phyloP scores from a whole-genome alignment of 1,284 basidiomycete species.

The Apiotrichum mycotoxinovorans region DNA sequence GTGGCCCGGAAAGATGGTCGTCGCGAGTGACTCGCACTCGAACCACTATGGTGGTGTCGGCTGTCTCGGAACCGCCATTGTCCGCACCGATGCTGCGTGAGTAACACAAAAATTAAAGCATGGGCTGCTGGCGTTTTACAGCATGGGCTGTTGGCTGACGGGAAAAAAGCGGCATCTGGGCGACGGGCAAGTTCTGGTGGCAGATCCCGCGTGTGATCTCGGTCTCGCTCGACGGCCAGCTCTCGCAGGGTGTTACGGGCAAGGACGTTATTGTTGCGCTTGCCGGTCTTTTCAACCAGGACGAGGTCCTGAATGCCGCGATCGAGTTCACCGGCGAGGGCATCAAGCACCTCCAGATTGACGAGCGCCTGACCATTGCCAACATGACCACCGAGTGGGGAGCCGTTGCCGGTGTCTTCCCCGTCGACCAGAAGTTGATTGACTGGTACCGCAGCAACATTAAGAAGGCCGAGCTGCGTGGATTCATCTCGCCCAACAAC shows the following conservation, averaged over 20 bases:
- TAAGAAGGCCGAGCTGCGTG: conserved; percentile 71
- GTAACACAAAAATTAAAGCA: conserved; percentile 10
- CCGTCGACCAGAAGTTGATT: conserved; percentile 77
- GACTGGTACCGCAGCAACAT: conserved; percentile 84
- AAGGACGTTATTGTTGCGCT: conserved; percentile 98
- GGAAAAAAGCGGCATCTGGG: conserved; percentile 82
- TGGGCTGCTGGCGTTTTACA: too few species aligned
- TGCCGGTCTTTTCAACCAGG: conserved; percentile 93
- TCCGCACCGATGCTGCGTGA: conserved; percentile 61
- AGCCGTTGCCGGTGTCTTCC: conserved; percentile 91
- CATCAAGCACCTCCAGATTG: conserved; percentile 72
- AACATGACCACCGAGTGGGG: conserved; percentile 99
- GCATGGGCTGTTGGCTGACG: not conserved
- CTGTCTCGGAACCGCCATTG: conserved; percentile 94
- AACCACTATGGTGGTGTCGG: conserved; percentile 97
- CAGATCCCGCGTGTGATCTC: conserved; percentile 96
- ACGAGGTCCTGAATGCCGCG: conserved; percentile 96
- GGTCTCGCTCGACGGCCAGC: conserved; percentile 79
- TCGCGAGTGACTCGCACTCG: conserved; percentile 94
- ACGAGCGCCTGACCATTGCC: conserved; percentile 90
- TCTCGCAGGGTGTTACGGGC: conserved; percentile 87
- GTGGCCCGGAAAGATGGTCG: conserved; percentile 86
- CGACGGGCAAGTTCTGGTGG: conserved; percentile 99
- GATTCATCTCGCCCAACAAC: conserved; percentile 55
- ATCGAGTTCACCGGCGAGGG: conserved; percentile 97